Evolutionary conservation across 1,284 basidiomycete species (phyloP).

Genomic region (Ganoderma leucocontextum): DNA sequence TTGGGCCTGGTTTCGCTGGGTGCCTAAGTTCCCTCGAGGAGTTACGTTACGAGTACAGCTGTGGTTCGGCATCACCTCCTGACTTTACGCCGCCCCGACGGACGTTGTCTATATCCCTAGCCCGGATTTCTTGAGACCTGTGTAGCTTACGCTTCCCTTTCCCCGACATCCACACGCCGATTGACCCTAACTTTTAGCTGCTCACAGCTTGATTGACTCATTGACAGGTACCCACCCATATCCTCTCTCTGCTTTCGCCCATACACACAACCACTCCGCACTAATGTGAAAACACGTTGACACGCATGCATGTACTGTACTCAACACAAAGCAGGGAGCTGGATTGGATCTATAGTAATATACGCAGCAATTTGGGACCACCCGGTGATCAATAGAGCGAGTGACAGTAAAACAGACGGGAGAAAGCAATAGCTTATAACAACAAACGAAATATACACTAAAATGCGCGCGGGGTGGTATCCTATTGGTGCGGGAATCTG

Average conservation of each 20-base stretch:
- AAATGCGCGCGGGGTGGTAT: neutral
- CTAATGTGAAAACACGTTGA: conserved; percentile 7
- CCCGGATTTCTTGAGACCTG: neutral
- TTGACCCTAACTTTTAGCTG: neutral
- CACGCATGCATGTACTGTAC: conserved; percentile 31
- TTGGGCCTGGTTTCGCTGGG: neutral
- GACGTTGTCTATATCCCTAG: conserved; percentile 14
- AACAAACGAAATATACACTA: conserved; percentile 1
- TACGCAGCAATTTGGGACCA: conserved; percentile 31
- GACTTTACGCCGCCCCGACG: conserved; percentile 6
- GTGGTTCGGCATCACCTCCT: conserved; percentile 10
- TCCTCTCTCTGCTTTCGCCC: neutral
- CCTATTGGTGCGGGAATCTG: neutral
- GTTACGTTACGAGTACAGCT: conserved; percentile 16
- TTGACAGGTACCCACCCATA: neutral
- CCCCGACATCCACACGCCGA: neutral
- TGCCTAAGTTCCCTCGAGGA: conserved; percentile 17
- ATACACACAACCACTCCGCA: neutral
- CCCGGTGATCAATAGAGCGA: conserved; percentile 24
- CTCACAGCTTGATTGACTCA: neutral
- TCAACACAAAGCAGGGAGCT: conserved; percentile 30
- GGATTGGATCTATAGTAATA: conserved; percentile 32
- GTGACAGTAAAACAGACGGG: neutral
- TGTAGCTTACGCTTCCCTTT: conserved; percentile 24
- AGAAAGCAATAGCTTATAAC: neutral